A percentile compares a stretch with the other conserved stretches of the same genome.
These are phyloP conservation scores for Ophiostoma perfectum DNA, from an alignment of 2,329 filamentous ascomycete genomes.

Conservation along the genomic window DNA sequence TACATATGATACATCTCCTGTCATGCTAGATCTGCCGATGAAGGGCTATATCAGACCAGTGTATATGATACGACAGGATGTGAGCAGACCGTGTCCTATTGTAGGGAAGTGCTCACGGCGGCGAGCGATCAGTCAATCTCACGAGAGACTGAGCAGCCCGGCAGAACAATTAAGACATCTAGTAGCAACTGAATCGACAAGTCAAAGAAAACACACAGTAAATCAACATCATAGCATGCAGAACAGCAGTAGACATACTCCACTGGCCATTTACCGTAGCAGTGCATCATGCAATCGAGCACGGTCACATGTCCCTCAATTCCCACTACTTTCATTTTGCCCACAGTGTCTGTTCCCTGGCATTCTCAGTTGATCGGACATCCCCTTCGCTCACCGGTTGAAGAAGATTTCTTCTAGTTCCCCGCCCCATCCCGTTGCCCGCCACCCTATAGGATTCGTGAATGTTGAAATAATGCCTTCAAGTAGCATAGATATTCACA, in stretches of 20 bases:
- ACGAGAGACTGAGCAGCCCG: too few species aligned
- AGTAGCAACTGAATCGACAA: too few species aligned
- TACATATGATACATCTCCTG: too few species aligned
- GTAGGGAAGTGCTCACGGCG: too few species aligned
- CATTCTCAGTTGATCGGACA: too few species aligned
- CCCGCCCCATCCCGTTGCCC: not conserved
- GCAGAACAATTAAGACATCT: too few species aligned
- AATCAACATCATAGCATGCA: not conserved
- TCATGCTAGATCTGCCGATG: too few species aligned
- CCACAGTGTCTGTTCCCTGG: not conserved
- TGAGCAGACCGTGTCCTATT: too few species aligned
- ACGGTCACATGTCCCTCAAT: slow-evolving; percentile 2
- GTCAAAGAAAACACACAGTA: not conserved
- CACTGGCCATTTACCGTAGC: not conserved
- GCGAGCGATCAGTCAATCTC: too few species aligned
- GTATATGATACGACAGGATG: too few species aligned
- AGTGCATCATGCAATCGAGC: slow-evolving; percentile 10
- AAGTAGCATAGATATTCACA: not conserved
- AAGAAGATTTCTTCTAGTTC: slow-evolving; percentile 9
- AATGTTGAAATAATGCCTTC: not conserved
- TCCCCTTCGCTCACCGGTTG: not conserved
- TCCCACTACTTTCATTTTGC: not conserved
- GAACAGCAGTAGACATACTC: not conserved
- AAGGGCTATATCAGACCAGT: too few species aligned
- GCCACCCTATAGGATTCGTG: not conserved